Conservation (phyloP, 2,329 filamentous ascomycete species). For the Fusarium domesticum region DNA sequence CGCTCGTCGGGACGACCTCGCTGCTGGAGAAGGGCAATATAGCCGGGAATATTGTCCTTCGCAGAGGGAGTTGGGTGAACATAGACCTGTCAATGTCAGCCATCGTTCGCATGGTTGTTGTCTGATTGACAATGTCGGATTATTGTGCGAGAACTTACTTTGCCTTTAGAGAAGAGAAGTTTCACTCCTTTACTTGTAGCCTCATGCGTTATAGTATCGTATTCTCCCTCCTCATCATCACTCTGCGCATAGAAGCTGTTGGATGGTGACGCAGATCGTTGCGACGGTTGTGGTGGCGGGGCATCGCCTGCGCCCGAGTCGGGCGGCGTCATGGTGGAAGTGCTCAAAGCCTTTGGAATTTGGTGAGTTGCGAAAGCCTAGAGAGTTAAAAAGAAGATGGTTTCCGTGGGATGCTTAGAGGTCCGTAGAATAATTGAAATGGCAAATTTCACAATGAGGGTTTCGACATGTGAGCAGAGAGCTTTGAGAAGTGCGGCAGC, state of each 20-base stretch:
- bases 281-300: slow-evolving; percentile 29
- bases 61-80: slow-evolving; percentile 89
- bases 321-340: slow-evolving; percentile 21
- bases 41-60: slow-evolving; percentile 94
- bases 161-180: slow-evolving; percentile 93
- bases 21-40: slow-evolving; percentile 89
- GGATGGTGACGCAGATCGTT: slow-evolving; percentile 63
- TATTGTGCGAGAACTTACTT: slow-evolving; percentile 51
- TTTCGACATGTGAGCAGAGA: slow-evolving; percentile 3
- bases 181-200: slow-evolving; percentile 82
- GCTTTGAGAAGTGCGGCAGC: not conserved
- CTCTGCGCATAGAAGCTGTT: slow-evolving; percentile 93
- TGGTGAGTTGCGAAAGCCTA: too few species aligned
- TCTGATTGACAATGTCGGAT: not conserved
- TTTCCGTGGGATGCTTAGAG: not conserved
- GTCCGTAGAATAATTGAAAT: not conserved
- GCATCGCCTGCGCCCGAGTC: slow-evolving; percentile 21
- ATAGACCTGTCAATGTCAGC: slow-evolving; percentile 65
- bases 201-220: slow-evolving; percentile 86
- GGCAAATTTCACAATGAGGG: not conserved
- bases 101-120: not conserved
- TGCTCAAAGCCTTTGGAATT: too few species aligned
- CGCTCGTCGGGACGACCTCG: slow-evolving; percentile 54
- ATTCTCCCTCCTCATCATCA: slow-evolving; percentile 93
- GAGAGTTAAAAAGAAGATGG: not conserved